A percentile compares a stretch with the other conserved stretches of the same genome.
phyloP scores from a whole-genome alignment of 2,329 filamentous ascomycete genomes.

The Aspergillus ochraceoroseus region DNA sequence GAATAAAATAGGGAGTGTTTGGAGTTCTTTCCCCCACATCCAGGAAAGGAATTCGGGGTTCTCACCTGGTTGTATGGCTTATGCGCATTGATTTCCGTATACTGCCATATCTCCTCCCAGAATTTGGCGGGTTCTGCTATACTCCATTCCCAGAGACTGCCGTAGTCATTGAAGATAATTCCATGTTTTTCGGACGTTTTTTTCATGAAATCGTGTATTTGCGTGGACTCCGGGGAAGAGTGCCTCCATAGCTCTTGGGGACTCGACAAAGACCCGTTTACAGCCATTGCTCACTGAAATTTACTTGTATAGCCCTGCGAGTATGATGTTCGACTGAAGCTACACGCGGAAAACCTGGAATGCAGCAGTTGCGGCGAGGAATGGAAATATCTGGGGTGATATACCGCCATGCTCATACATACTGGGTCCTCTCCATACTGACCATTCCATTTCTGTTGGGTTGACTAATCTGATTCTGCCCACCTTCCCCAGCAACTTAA shows the following conservation, averaged over 20 bases:
- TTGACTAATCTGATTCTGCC: too few species aligned
- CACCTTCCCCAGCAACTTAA: too few species aligned
- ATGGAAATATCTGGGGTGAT: not conserved
- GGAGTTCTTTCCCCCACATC: not conserved
- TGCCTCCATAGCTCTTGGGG: constrained; percentile 65
- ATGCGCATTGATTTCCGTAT: constrained; percentile 69
- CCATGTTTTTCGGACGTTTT: constrained; percentile 63
- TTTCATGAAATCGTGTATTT: constrained; percentile 67
- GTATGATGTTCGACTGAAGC: not conserved
- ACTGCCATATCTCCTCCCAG: constrained; percentile 83
- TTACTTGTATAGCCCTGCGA: not conserved
- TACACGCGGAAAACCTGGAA: not conserved
- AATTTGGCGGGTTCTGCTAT: constrained; percentile 68
- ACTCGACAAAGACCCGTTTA: constrained; percentile 10
- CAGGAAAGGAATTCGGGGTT: not conserved
- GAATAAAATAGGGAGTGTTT: not conserved
- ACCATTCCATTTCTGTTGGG: constrained; percentile 9
- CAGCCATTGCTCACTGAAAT: constrained; percentile 7
- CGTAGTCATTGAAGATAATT: constrained; percentile 61
- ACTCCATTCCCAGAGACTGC: constrained; percentile 80
- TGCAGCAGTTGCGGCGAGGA: not conserved
- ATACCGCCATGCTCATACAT: constrained; percentile 9
- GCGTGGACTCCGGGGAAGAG: constrained; percentile 60
- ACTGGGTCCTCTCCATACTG: constrained; percentile 7
- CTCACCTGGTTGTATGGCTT: constrained; percentile 48